Base-by-base conservation (phyloP, 148 eudicot species). In the Silene uniflora region DNA sequence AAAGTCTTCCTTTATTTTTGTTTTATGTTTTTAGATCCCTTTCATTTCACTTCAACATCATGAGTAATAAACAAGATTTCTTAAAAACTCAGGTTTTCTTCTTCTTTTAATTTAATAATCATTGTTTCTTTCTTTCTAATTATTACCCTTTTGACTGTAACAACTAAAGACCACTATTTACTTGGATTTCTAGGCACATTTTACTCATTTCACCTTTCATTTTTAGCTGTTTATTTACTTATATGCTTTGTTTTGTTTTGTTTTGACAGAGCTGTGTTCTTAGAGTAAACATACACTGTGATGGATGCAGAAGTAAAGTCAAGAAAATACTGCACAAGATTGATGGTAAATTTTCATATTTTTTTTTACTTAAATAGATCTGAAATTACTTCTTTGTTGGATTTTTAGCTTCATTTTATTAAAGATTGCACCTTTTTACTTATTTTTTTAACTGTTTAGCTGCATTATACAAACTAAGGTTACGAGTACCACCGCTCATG, bases 221-320 rank as follows among this genome's bases (percentile, higher is more conserved):
- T 32, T 49, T 49, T 13, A 49, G 14, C 9, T 69, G 46, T 69
- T 10, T 16, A 49, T 11, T 54, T 47, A 16, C 42, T 2, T 7
- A 19, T 7, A 19, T 73, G 10, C 3, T 16, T 35, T 60, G 21
- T 8, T 19, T 10, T 16, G 14, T 52, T 35, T 14, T 65, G 44
- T 66, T 17, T 58, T 25, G 76, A 79, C 88, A 93, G 97, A 84
- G 83, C 62, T 91, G 90, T 83, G 90, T 90, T 70, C 91, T 93
- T 13, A 89, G 85, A 82, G 91, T 93, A 75, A 91, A 88, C 60
- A 86, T 93, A 78, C 93, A 93, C 87, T 93, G 98, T 78, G 88
- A 89, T 73, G 98, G 98, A 6, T 93, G 98, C 75, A 88, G 81
- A 73, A 84, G 86, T 22, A 91, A 93, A 86, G 94, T 93, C 62